Percentiles rank a stretch among this genome's conserved stretches.
These are phyloP conservation scores for Phaeosphaeria sp. DNA, from an alignment of 2,329 filamentous ascomycete genomes.

Conservation along the genomic window DNA sequence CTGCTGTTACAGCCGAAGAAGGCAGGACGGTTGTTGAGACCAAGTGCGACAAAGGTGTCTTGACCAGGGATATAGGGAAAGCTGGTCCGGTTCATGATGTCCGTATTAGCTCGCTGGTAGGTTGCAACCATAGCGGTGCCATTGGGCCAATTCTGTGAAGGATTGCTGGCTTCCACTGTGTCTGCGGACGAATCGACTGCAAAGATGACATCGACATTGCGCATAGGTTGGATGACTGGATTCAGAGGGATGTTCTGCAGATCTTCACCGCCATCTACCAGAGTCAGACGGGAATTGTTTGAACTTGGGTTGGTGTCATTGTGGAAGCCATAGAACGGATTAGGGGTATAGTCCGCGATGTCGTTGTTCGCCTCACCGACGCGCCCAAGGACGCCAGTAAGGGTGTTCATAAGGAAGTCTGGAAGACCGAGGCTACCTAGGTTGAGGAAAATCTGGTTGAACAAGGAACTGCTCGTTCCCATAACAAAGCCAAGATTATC, in stretches of 20 bases:
- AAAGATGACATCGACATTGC: constrained; percentile 79
- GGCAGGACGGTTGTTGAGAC: constrained; percentile 74
- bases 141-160: constrained; percentile 71
- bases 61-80: constrained; percentile 76
- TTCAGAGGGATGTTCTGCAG: constrained; percentile 80
- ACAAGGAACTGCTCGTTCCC: constrained; percentile 84
- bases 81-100: constrained; percentile 68
- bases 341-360: constrained; percentile 75
- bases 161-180: constrained; percentile 52
- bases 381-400: constrained; percentile 59
- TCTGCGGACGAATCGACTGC: constrained; percentile 81
- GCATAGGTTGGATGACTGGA: constrained; percentile 75
- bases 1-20: constrained; percentile 80
- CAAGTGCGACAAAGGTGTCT: constrained; percentile 80
- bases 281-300: constrained; percentile 62
- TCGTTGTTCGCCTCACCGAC: constrained; percentile 70
- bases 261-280: constrained; percentile 82
- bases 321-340: constrained; percentile 75
- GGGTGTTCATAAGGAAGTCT: constrained; percentile 57
- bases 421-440: constrained; percentile 63
- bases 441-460: constrained; percentile 77
- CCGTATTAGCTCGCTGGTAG: constrained; percentile 69
- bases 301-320: constrained; percentile 65
- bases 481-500: constrained; percentile 85
- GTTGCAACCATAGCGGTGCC: constrained; percentile 77